Evolutionary conservation across 139 green algal species (phyloP).

Genomic region (Chlorella sorokiniana): DNA sequence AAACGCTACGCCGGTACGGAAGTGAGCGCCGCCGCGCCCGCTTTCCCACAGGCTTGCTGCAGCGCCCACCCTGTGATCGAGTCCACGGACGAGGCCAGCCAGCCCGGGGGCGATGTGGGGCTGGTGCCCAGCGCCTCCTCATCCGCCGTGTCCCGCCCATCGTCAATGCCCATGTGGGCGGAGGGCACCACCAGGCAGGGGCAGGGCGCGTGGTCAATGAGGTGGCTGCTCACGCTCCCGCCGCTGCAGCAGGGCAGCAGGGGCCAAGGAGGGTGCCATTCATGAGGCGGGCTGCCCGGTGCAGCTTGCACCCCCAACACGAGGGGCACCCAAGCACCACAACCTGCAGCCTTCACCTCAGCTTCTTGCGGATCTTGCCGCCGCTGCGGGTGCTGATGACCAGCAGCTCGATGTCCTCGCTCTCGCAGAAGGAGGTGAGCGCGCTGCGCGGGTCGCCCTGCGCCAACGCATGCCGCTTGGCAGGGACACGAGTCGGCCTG

Average conservation of each 20-base stretch:
- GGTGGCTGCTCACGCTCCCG: conserved; percentile 34
- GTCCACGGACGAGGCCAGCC: neutral
- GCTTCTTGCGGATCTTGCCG: conserved; percentile 43
- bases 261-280: too few relatives aligned
- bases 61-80: neutral
- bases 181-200: conserved; percentile 51
- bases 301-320: neutral
- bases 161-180: neutral
- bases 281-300: neutral
- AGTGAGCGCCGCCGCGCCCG: too few relatives aligned
- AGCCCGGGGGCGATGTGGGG: neutral
- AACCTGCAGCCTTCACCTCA: conserved; percentile 32
- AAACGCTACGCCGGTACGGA: too few relatives aligned
- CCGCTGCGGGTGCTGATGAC: conserved; percentile 43
- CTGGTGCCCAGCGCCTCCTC: conserved; percentile 6
- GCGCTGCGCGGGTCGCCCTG: conserved; percentile 44
- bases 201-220: conserved; percentile 55
- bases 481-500: too few relatives aligned
- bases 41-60: neutral
- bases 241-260: conserved; percentile 16
- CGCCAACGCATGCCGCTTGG: neutral
- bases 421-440: conserved; percentile 42
- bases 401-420: conserved; percentile 54
- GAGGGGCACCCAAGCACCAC: neutral
- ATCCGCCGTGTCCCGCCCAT: neutral